Conservation (phyloP, 192 early-diverging fungal species). For the Linnemannia schmuckeri region DNA sequence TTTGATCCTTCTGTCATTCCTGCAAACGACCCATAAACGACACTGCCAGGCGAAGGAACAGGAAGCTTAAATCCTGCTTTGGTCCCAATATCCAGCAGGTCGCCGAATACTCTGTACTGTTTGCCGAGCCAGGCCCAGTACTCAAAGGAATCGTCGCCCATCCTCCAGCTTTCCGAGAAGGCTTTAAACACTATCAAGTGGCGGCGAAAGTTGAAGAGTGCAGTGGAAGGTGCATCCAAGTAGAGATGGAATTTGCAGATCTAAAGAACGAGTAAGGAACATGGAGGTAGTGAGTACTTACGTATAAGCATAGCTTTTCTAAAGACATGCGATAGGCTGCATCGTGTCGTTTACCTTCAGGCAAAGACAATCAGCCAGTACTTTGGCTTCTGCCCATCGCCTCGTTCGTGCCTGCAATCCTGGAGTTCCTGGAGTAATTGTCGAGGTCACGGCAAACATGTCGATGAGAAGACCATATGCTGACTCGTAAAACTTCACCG, state of each 20-base stretch:
- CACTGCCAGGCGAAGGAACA: slow-evolving; percentile 63
- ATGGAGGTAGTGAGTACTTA: neutral
- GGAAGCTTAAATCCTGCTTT: slow-evolving; percentile 79
- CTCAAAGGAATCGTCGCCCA: slow-evolving; percentile 84
- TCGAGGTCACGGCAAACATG: slow-evolving; percentile 69
- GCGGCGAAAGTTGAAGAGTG: slow-evolving; percentile 76
- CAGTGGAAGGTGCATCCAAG: slow-evolving; percentile 73
- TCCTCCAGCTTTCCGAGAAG: slow-evolving; percentile 68
- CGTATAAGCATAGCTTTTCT: no score
- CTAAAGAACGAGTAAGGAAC: slow-evolving; percentile 44
- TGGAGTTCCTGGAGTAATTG: slow-evolving; percentile 57
- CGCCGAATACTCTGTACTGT: slow-evolving; percentile 87
- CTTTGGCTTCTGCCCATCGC: slow-evolving; percentile 81
- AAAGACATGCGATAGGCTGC: neutral
- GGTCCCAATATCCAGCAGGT: slow-evolving; percentile 78
- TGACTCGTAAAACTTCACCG: slow-evolving; percentile 75
- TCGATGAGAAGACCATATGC: slow-evolving; percentile 77
- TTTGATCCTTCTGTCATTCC: slow-evolving; percentile 36
- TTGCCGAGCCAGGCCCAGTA: slow-evolving; percentile 90
- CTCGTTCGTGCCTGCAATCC: slow-evolving; percentile 65
- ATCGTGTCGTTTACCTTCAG: slow-evolving; percentile 68
- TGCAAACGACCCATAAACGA: slow-evolving; percentile 58
- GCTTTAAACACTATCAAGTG: slow-evolving; percentile 75
- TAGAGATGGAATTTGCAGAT: slow-evolving; percentile 85
- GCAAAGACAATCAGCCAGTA: slow-evolving; percentile 80